Percentiles rank a stretch among this genome's conserved stretches.
Conservation (phyloP, 2,329 filamentous ascomycete species). For the Ceratocystiopsis minuta region DNA sequence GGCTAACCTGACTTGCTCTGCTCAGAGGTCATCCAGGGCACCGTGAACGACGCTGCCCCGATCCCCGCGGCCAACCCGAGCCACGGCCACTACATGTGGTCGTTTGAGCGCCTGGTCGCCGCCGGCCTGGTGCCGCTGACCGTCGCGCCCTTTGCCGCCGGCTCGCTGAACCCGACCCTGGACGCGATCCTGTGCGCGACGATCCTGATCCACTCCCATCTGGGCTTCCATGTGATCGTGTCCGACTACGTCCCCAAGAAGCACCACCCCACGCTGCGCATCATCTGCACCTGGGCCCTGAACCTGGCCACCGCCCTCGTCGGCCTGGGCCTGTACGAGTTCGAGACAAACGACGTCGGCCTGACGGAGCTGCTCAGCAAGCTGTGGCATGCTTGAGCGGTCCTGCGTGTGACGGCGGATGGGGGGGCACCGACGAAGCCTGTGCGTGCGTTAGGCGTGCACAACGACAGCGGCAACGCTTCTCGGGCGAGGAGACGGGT, state of each 20-base stretch:
- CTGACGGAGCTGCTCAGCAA: conserved; percentile 76
- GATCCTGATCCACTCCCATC: conserved; percentile 82
- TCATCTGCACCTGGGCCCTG: conserved; percentile 57
- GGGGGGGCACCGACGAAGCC: too few relatives aligned
- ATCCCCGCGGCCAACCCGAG: conserved; percentile 54
- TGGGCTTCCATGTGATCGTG: conserved; percentile 81
- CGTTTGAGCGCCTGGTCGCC: conserved; percentile 75
- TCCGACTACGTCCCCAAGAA: conserved; percentile 76
- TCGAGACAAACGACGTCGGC: conserved; percentile 96
- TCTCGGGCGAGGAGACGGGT: too few relatives aligned
- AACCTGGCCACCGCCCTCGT: conserved; percentile 63
- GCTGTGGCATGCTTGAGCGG: conserved; percentile 61
- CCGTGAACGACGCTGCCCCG: conserved; percentile 68
- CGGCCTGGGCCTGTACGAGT: conserved; percentile 85
- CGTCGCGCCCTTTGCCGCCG: conserved; percentile 79
- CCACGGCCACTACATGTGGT: conserved; percentile 97
- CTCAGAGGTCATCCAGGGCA: neutral
- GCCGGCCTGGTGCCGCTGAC: conserved; percentile 71
- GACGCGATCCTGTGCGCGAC: conserved; percentile 74
- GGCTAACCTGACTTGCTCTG: too few relatives aligned
- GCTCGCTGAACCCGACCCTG: conserved; percentile 72
- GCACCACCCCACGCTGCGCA: conserved; percentile 49
- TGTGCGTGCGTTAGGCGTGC: too few relatives aligned
- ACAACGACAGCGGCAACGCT: too few relatives aligned
- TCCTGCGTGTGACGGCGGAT: too few relatives aligned